A percentile compares a stretch with the other conserved stretches of the same genome.
phyloP scores from a whole-genome alignment of 805 yeast genomes.

The Yarrowia yakushimensis region DNA sequence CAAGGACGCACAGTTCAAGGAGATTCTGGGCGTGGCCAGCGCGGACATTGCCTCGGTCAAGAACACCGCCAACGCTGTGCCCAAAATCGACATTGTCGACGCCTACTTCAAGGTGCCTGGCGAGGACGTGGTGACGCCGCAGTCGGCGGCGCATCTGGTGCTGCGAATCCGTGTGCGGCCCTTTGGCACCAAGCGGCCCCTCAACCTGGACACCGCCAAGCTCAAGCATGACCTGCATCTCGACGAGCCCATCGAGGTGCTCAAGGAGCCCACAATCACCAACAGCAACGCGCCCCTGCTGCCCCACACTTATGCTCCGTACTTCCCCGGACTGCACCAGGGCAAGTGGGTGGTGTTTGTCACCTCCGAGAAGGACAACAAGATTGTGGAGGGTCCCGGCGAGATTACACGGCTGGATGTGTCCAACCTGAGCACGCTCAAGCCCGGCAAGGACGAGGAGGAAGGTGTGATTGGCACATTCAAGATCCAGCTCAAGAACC shows the following conservation, averaged over 20 bases:
- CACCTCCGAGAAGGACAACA: conserved; percentile 71
- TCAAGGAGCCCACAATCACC: conserved; percentile 67
- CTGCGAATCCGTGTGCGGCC: conserved; percentile 74
- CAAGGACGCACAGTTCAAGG: conserved; percentile 4
- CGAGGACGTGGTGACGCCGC: conserved; percentile 66
- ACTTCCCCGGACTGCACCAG: conserved; percentile 57
- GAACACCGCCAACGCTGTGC: conserved; percentile 47
- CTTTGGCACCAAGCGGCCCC: conserved; percentile 45
- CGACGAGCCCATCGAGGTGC: conserved; percentile 42
- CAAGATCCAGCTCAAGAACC: conserved; percentile 66
- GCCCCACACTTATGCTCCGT: conserved; percentile 67
- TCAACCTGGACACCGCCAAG: conserved; percentile 28
- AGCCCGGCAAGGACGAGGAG: conserved; percentile 45
- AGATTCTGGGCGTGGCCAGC: background rate
- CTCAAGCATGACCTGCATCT: conserved; percentile 31
- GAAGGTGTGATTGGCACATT: conserved; percentile 60
- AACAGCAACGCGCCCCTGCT: conserved; percentile 67
- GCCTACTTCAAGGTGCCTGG: conserved; percentile 86
- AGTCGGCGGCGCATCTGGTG: conserved; percentile 68
- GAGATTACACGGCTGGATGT: conserved; percentile 51
- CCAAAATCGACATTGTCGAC: conserved; percentile 61
- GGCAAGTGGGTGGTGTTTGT: conserved; percentile 67
- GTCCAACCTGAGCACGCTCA: conserved; percentile 52
- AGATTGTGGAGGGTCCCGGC: conserved; percentile 67
- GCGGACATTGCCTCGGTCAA: background rate